Percentiles rank a stretch among this genome's conserved stretches.
phyloP scores from a whole-genome alignment of 2,329 filamentous ascomycete genomes.

The Penicillium palitans region DNA sequence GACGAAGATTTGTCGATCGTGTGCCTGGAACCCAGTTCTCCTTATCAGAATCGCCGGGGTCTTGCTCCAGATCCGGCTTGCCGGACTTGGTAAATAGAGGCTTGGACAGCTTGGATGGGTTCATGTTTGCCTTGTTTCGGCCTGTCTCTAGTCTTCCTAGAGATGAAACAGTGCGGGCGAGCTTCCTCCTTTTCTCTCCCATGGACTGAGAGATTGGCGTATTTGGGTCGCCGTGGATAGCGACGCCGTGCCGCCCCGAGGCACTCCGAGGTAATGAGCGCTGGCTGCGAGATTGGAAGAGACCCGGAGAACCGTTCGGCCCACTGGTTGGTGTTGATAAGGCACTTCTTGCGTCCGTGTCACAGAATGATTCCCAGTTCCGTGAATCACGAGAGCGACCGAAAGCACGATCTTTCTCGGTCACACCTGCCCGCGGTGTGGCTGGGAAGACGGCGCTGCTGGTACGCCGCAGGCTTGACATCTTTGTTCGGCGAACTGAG shows the following conservation, averaged over 20 bases:
- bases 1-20: conserved; percentile 41
- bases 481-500: conserved; percentile 51
- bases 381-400: conserved; percentile 83
- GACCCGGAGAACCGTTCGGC: conserved; percentile 66
- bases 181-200: conserved; percentile 60
- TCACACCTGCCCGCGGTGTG: conserved; percentile 59
- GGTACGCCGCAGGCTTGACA: conserved; percentile 64
- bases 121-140: conserved; percentile 40
- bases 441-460: conserved; percentile 65
- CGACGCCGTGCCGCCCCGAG: conserved; percentile 56
- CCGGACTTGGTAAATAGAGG: conserved; percentile 30
- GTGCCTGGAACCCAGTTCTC: conserved; percentile 75
- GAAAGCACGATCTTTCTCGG: conserved; percentile 51
- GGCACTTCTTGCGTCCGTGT: conserved; percentile 75
- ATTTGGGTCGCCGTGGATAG: conserved; percentile 48
- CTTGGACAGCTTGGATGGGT: conserved; percentile 30
- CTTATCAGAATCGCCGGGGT: conserved; percentile 81
- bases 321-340: conserved; percentile 76
- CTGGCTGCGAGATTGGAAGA: conserved; percentile 71
- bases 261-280: conserved; percentile 49
- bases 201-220: conserved; percentile 49
- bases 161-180: conserved; percentile 63
- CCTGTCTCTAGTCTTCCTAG: conserved; percentile 60
- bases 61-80: conserved; percentile 44
- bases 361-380: conserved; percentile 88